These are phyloP conservation scores for Trypanosoma avium DNA, from an alignment of 208 protist species.

Conservation along the genomic window DNA sequence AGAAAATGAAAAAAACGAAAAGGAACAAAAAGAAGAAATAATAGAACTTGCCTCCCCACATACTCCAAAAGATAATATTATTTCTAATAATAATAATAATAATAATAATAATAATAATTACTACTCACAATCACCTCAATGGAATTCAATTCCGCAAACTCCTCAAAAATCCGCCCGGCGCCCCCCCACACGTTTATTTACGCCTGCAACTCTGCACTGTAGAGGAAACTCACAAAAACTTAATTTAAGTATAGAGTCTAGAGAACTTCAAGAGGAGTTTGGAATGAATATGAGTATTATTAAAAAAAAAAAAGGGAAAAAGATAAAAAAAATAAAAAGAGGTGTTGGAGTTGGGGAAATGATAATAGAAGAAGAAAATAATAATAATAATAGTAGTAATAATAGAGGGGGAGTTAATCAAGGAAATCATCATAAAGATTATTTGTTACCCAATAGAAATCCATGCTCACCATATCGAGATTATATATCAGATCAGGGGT, in stretches of 20 bases:
- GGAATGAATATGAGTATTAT: too few species aligned
- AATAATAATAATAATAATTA: too few species aligned
- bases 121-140: slow-evolving; percentile 7
- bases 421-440: slow-evolving; percentile 42
- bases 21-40: too few species aligned
- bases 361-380: too few species aligned
- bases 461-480: slow-evolving; percentile 51
- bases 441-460: slow-evolving; percentile 64
- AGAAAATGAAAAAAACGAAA: too few species aligned
- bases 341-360: too few species aligned
- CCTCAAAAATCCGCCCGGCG: slow-evolving; percentile 49
- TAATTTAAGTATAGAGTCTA: slow-evolving; percentile 24
- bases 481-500: neutral
- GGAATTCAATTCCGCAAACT: slow-evolving; percentile 30
- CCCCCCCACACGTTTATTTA: slow-evolving; percentile 10
- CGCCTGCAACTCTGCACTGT: slow-evolving; percentile 11
- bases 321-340: too few species aligned
- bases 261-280: neutral
- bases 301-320: too few species aligned
- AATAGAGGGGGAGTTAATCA: too few species aligned
- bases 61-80: slow-evolving; percentile 39
- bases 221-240: slow-evolving; percentile 3
- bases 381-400: too few species aligned
- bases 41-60: slow-evolving; percentile 34
- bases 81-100: too few species aligned